Base-by-base conservation (phyloP, 345 rosid species). In the Sisymbrium irio region DNA sequence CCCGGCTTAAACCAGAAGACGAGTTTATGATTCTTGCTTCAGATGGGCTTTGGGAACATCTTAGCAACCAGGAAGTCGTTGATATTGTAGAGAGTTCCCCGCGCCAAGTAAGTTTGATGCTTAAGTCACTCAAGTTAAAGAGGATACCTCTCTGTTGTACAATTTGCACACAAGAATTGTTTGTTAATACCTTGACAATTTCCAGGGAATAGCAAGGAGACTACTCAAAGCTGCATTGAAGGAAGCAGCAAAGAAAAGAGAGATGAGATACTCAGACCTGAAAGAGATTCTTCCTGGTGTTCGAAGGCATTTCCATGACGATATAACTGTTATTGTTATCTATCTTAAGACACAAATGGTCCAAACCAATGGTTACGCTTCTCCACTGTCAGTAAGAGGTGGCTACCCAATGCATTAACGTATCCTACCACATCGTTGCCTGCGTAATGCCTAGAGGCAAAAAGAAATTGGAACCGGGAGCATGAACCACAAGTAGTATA, bases 1-100 rank as follows among this genome's bases (percentile, higher is more conserved):
- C 84, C 35, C 62, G 74, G 76, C 82, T 91, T 58, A 74, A 59
- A 22, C 84, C 84, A 7, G 85, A 85, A 64, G 98, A 93, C 54
- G 88, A 78, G 72, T 89, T 87, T 58, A 76, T 93, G 57, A 84
- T 93, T 8, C 86, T 91, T 66, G 98, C 91, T 73, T 93, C 97
- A 6, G 96, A 91, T 74, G 98, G 98, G 42, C 82, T 93, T 1
- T 91, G 97, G 97, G 98, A 93, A 82, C 94, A 89, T 61, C 83
- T 89, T 60, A 86, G 83, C 80, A 87, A 81, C 22, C 85, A 87
- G 77, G 87, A 86, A 36, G 97, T 89, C 15, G 87, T 89, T 0
- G 79, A 85, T 51, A 87, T 87, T 40, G 89, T 90, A 15, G 79
- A 82, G 7, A 78, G 27, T 41, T 61, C 32, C 54, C 94, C 97